Evolutionary conservation across 176 grass and related monocot genomes (phyloP).

Genomic region (Carex cristatella): DNA sequence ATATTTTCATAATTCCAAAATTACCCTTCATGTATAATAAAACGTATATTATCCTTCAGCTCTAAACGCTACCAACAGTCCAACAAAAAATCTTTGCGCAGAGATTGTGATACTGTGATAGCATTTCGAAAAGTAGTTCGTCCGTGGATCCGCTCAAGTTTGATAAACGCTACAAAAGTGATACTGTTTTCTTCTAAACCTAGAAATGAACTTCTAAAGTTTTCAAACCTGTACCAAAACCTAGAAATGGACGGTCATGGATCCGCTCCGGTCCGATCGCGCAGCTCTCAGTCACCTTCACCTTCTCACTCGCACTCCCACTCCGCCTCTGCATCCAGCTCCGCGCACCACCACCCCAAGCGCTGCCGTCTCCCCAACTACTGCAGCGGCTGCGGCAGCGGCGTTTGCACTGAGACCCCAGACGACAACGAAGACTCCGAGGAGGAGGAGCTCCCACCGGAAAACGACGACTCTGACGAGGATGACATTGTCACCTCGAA

Average conservation of each 20-base stretch:
- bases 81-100: too few relatives aligned
- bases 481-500: constrained; percentile 37
- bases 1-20: too few relatives aligned
- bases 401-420: constrained; percentile 32
- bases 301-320: constrained; percentile 33
- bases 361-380: constrained; percentile 26
- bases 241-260: constrained; percentile 66
- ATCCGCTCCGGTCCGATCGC: constrained; percentile 30
- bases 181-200: too few relatives aligned
- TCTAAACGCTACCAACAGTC: too few relatives aligned
- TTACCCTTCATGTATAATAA: too few relatives aligned
- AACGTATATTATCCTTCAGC: too few relatives aligned
- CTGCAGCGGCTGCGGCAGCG: constrained; percentile 26
- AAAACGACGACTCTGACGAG: constrained; percentile 19
- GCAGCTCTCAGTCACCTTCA: constrained; percentile 33
- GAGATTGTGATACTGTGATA: too few relatives aligned
- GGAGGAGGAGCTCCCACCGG: constrained; percentile 13
- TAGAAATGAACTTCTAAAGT: not conserved
- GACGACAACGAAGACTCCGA: constrained; percentile 48
- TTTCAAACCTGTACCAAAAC: constrained; percentile 20
- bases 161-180: too few relatives aligned
- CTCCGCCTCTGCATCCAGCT: constrained; percentile 71
- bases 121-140: too few relatives aligned
- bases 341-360: constrained; percentile 70
- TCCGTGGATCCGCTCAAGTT: too few relatives aligned